Evolutionary conservation across 2,329 filamentous ascomycete species (phyloP), one percentile per base, ranked within the genome.

Genomic region (Grosmannia serpens): DNA sequence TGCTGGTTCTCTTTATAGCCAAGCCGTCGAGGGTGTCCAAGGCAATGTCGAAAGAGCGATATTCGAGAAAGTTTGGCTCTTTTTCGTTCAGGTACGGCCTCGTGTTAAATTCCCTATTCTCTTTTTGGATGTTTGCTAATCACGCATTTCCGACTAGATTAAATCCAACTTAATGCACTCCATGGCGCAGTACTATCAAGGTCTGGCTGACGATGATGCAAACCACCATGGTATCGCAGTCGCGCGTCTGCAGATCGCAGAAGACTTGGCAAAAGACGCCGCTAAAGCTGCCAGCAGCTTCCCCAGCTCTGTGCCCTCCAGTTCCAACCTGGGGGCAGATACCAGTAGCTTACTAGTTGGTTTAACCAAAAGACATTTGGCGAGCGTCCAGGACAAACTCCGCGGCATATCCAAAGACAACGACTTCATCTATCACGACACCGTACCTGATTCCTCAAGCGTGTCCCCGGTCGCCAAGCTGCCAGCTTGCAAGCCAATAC

Each of bases 381-480:
- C 87, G 0, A 86, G 84, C 35, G 86, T 96, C 3, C 88, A 95
- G 68, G 88, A 92, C 62, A 91, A 88, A 69, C 75, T 96, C 26
- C 77, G 77, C 22, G 85, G 89, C 61, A 79, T 91, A 55, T 79
- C 81, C 64, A 96, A 95, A 67, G 94, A 99, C 71, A 99, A 99
- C 65, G 94, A 99, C 69, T 97, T 94, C 71, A 96, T 99, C 69
- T 99, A 99, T 68, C 94, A 99, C 69, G 90, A 97, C 65, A 86
- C 84, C 1, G 86, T 99, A 1, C 92, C 94, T 0, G 85, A 86
- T 11, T 91, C 96, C 70, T 88, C 91, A 4, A 87, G 86, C 31
- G 75, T 99, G 15, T 76, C 89, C 1, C 81, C 87, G 1, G 91
- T 99, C 54, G 82, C 91, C 3, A 99, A 97, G 70, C 79, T 97